Evolutionary conservation across 164 flowering plant species (phyloP).

Genomic region (Vitis riparia): DNA sequence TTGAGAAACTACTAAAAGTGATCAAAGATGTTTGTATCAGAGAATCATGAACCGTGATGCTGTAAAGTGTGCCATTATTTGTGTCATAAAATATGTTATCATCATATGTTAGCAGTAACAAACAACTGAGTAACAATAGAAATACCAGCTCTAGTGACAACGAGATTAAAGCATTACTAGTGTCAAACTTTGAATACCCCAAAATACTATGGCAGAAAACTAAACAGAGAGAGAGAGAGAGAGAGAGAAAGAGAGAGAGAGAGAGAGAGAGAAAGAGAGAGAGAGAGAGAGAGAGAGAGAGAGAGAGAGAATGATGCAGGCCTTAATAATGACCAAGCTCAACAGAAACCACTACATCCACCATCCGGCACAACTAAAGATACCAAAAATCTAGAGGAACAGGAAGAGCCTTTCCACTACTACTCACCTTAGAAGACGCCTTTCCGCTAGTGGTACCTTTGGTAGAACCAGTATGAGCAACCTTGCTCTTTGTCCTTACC

Average conservation of each 20-base stretch:
- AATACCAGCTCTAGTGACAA: neutral
- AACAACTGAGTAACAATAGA: neutral
- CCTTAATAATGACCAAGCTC: neutral
- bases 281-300: too few species aligned
- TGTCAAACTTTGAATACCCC: neutral
- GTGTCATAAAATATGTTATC: too few species aligned
- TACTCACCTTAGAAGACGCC: constrained; percentile 31
- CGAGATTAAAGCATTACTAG: neutral
- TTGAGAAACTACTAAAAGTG: too few species aligned
- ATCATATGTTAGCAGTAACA: neutral
- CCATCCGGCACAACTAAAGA: neutral
- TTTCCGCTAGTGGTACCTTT: constrained; percentile 49
- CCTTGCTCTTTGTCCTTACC: constrained; percentile 60
- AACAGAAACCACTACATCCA: neutral
- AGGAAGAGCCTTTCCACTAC: constrained; percentile 35
- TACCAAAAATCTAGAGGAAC: neutral
- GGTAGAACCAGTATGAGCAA: constrained; percentile 41
- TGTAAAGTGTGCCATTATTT: too few species aligned
- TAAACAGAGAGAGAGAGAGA: too few species aligned
- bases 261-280: too few species aligned
- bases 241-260: too few species aligned
- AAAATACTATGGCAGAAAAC: neutral
- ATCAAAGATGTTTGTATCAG: too few species aligned
- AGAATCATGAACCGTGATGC: too few species aligned
- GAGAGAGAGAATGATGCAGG: too few species aligned